Evolutionary conservation across 2,329 filamentous ascomycete species (phyloP), one percentile per base, ranked within the genome.

Genomic region (Magnaporthales sp.): DNA sequence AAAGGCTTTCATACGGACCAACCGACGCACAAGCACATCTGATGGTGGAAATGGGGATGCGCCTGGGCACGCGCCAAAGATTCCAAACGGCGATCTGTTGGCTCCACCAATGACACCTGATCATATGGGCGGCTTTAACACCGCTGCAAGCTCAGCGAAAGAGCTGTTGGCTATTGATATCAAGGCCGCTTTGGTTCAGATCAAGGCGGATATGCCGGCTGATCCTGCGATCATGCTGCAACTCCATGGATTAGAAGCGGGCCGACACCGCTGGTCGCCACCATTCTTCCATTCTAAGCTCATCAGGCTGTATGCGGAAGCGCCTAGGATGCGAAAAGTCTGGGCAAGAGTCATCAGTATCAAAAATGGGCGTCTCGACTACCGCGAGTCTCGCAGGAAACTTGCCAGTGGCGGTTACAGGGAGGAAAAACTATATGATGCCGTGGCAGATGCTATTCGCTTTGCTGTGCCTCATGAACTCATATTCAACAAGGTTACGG

Each of bases 141-240:
- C 32, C n/a, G n/a, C 27, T 38, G 56, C 58, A 19, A 63, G 60
- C n/a, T 19, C 65, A 0, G 63, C 75, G 0, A 77, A 76, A 3
- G 94, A 99, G 74, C 81, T 97, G 15, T 79, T 96, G 13, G 91
- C 91, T 1, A 77, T 97, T 22, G 94, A 98, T 74, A 81, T 96
- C 71, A 95, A 91, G 76, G 88, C 90, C 5, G 86, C 88, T 1
- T 84, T 97, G 38, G 79, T 98, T 24, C 94, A 98, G 74, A 77
- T 98, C 70, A 98, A 98, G 77, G 91, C 91, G 5, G 88, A 89
- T 61, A 89, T 98, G 86, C 94, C 95, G 1, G 83, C 89, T 22
- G 93, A 98, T 72, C 96, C 95, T n/a, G 86, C 89, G 0, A 81
- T 98, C 76, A 93, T 99, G 91, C 73, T 98, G 2, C 94, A 97